These are phyloP conservation scores for Lipomyces mesembrius DNA, from an alignment of 805 yeast species.

Conservation along the genomic window DNA sequence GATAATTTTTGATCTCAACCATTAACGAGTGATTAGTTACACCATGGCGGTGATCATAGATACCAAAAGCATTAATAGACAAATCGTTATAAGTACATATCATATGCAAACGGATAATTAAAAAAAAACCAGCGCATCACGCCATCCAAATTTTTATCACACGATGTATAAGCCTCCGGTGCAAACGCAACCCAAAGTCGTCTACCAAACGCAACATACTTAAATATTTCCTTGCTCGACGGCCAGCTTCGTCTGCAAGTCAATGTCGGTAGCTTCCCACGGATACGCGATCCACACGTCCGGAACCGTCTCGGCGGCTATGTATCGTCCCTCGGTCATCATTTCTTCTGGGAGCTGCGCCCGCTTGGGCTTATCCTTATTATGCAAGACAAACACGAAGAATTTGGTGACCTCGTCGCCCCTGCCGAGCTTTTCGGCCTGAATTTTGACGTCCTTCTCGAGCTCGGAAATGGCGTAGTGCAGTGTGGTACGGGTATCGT, in stretches of 20 bases:
- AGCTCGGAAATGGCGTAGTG: conserved; percentile 82
- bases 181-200: neutral
- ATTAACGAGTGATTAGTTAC: neutral
- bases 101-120: conserved; percentile 1
- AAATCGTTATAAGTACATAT: neutral
- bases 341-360: conserved; percentile 70
- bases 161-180: neutral
- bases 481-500: conserved; percentile 87
- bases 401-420: conserved; percentile 65
- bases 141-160: conserved; percentile 1
- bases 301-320: conserved; percentile 73
- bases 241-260: conserved; percentile 70
- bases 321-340: conserved; percentile 66
- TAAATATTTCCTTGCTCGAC: conserved; percentile 67
- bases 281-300: conserved; percentile 90
- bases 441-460: conserved; percentile 64
- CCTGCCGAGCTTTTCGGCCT: conserved; percentile 64
- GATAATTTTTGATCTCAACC: neutral
- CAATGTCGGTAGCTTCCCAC: conserved; percentile 86
- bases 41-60: neutral
- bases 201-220: neutral
- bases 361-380: conserved; percentile 79
- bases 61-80: neutral
- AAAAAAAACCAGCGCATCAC: neutral
- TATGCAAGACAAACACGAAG: conserved; percentile 80